phyloP scores from a whole-genome alignment of 129 eudicot species.

The Solidago caesia region DNA sequence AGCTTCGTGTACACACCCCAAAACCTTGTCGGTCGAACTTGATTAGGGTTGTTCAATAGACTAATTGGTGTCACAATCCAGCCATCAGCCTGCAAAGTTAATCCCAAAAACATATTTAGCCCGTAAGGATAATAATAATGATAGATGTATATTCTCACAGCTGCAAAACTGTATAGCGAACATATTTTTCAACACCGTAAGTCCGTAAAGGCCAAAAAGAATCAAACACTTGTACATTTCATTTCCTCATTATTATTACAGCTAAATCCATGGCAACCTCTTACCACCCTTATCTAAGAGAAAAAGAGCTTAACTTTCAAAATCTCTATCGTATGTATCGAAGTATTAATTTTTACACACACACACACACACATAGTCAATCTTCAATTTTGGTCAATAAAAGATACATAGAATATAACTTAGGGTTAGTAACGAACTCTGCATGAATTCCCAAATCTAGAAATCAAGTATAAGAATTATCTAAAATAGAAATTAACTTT shows the following conservation, averaged over 20 bases:
- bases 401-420: not conserved
- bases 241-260: not conserved
- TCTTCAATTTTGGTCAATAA: not conserved
- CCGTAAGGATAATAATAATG: slow-evolving; percentile 5
- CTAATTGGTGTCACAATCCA: slow-evolving; percentile 88
- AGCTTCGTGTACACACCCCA: slow-evolving; percentile 99
- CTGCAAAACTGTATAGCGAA: not conserved
- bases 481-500: too few species aligned
- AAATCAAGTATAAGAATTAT: too few species aligned
- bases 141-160: not conserved
- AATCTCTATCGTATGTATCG: too few species aligned
- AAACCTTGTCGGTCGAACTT: slow-evolving; percentile 87
- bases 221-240: not conserved
- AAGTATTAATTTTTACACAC: not conserved
- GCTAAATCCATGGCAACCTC: slow-evolving; percentile 3
- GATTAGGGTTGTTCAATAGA: slow-evolving; percentile 84
- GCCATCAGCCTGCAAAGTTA: slow-evolving; percentile 81
- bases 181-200: not conserved
- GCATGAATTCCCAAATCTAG: too few species aligned
- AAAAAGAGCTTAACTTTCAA: not conserved
- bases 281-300: not conserved
- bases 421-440: not conserved
- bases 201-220: too few species aligned
- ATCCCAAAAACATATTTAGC: slow-evolving; percentile 3
- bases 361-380: not conserved